These are phyloP conservation scores for Macadamia tetraphylla DNA, from an alignment of 164 flowering plant species.

Conservation along the genomic window DNA sequence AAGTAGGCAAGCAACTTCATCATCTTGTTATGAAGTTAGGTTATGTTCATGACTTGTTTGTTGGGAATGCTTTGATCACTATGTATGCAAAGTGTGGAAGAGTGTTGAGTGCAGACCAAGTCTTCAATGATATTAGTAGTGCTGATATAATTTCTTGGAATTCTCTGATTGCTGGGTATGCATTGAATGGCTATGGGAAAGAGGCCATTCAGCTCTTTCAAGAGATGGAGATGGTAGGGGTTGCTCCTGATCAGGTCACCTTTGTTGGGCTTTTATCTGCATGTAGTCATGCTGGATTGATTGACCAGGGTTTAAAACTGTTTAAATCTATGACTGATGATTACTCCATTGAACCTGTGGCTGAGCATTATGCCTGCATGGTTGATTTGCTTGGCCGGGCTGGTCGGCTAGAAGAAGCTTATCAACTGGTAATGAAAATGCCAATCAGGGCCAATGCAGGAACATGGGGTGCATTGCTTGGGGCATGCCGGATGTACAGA, in stretches of 20 bases:
- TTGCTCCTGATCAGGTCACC: conserved; percentile 20
- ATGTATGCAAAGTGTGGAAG: conserved; percentile 22
- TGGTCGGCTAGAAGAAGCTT: conserved; percentile 19
- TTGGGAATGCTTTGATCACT: conserved; percentile 17
- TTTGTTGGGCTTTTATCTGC: conserved; percentile 2
- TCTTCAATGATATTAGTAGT: conserved; percentile 6
- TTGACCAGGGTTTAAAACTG: conserved; percentile 13
- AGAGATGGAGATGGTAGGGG: conserved; percentile 13
- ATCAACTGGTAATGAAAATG: conserved; percentile 17
- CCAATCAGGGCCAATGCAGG: conserved; percentile 18
- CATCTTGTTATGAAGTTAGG: conserved; percentile 15
- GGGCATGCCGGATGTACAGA: conserved; percentile 15
- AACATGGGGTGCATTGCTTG: conserved; percentile 20
- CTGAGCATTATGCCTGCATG: neutral
- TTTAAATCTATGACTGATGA: conserved; percentile 13
- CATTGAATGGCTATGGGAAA: conserved; percentile 18
- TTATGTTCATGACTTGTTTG: conserved; percentile 12
- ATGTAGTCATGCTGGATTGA: conserved; percentile 19
- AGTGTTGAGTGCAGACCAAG: conserved; percentile 7
- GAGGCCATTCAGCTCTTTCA: conserved; percentile 15
- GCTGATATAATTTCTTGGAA: conserved; percentile 20
- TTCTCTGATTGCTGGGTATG: conserved; percentile 17
- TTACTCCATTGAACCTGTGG: conserved; percentile 15
- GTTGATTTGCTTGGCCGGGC: conserved; percentile 12
- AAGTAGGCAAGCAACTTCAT: conserved; percentile 16